phyloP scores from a whole-genome alignment of 768 basidiomycete species.

The Leucocoprinus birnbaumii region DNA sequence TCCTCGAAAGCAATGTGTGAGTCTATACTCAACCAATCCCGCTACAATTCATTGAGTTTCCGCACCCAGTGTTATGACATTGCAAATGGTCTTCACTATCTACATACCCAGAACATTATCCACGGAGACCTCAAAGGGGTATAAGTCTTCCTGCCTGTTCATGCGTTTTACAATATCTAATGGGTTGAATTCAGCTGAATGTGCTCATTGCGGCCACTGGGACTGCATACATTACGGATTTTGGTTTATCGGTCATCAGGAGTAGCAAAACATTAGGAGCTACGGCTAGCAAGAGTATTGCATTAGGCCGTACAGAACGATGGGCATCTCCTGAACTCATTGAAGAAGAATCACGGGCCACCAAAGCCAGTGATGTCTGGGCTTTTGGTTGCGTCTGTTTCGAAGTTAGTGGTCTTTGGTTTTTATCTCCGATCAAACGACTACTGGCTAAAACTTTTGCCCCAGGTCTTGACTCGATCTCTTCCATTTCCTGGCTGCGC shows the following conservation, averaged over 20 bases:
- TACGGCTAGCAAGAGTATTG: not conserved
- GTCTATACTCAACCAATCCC: not conserved
- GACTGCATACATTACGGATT: not conserved
- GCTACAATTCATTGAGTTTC: not conserved
- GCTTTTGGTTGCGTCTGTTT: constrained; percentile 16
- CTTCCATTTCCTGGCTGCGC: no score
- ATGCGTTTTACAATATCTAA: not conserved
- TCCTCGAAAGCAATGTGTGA: no score
- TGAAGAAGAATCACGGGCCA: not conserved
- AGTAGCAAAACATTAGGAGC: constrained; percentile 2
- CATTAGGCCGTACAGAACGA: constrained; percentile 2
- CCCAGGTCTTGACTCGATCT: no score
- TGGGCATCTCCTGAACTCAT: constrained; percentile 19
- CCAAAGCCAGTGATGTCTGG: constrained; percentile 17
- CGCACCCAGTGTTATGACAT: constrained; percentile 12
- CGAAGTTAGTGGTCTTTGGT: no score
- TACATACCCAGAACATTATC: constrained; percentile 13
- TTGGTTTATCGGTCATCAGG: constrained; percentile 4
- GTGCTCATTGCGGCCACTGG: constrained; percentile 11
- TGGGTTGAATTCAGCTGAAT: constrained; percentile 11
- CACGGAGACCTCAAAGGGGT: constrained; percentile 19
- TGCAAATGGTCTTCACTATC: constrained; percentile 11
- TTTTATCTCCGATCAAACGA: no score
- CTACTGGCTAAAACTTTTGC: no score
- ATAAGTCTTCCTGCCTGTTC: not conserved